Percentiles rank a stretch among this genome's conserved stretches.
Evolutionary conservation across 2,329 filamentous ascomycete genomes (phyloP).

Genomic region (Fusarium mangiferae): DNA sequence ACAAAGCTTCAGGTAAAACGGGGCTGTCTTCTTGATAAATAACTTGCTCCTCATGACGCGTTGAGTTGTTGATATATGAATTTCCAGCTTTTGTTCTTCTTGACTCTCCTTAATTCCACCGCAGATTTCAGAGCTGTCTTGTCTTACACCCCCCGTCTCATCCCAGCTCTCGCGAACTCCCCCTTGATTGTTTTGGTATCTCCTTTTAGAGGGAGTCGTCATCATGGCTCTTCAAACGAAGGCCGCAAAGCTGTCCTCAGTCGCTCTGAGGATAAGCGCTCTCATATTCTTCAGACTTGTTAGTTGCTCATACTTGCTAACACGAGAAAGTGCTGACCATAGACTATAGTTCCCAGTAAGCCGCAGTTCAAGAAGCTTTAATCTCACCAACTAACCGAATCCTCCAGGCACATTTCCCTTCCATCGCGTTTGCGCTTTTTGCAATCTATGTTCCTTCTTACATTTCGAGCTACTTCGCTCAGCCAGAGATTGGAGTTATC

Average conservation of each 20-base stretch:
- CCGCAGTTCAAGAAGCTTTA: constrained; percentile 2
- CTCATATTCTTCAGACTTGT: constrained; percentile 53
- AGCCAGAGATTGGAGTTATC: constrained; percentile 67
- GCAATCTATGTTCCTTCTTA: constrained; percentile 74
- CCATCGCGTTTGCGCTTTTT: constrained; percentile 69
- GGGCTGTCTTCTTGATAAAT: constrained; percentile 13
- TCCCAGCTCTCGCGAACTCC: constrained; percentile 5
- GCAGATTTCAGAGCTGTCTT: background rate
- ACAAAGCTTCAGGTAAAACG: constrained; percentile 22
- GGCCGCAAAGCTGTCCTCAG: constrained; percentile 50
- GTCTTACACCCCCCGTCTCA: constrained; percentile 6
- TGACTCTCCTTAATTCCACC: constrained; percentile 34
- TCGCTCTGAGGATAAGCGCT: constrained; percentile 50
- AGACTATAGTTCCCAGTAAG: constrained; percentile 51
- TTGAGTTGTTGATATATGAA: constrained; percentile 22
- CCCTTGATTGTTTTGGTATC: constrained; percentile 15
- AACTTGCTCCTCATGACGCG: constrained; percentile 23
- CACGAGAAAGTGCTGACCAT: constrained; percentile 21
- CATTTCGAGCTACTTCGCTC: constrained; percentile 65
- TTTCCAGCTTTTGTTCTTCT: constrained; percentile 26
- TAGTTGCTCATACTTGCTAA: constrained; percentile 22
- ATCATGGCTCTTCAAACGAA: constrained; percentile 48
- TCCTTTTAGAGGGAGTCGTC: constrained; percentile 18
- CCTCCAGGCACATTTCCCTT: constrained; percentile 55
- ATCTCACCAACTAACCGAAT: constrained; percentile 23